phyloP scores from a whole-genome alignment of 2,329 filamentous ascomycete genomes.

The Fusarium penzigii region DNA sequence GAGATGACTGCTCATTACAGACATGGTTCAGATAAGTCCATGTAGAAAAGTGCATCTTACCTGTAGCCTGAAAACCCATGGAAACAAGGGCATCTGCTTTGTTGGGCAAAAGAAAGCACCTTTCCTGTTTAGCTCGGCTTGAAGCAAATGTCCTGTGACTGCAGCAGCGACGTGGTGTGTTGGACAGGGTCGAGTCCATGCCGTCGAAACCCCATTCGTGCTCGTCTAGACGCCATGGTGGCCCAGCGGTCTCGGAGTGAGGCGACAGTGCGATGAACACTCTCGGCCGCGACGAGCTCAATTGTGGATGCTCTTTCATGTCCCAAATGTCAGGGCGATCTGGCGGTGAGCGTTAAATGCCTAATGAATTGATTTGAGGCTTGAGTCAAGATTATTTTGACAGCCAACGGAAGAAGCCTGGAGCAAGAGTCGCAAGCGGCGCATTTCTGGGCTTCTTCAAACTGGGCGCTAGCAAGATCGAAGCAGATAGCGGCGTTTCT shows the following conservation, averaged over 20 bases:
- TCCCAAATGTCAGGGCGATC: constrained; percentile 15
- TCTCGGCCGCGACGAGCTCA: constrained; percentile 22
- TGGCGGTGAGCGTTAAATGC: constrained; percentile 28
- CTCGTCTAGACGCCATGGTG: constrained; percentile 22
- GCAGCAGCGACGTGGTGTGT: constrained; percentile 29
- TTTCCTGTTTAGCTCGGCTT: constrained; percentile 26
- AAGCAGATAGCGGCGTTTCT: constrained; percentile 22
- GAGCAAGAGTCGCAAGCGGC: constrained; percentile 14
- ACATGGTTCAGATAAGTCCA: constrained; percentile 6
- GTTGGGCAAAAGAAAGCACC: constrained; percentile 17
- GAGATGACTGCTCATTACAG: constrained; percentile 28
- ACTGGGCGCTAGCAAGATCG: constrained; percentile 17
- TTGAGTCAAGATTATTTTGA: constrained; percentile 21
- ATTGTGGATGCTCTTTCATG: constrained; percentile 21
- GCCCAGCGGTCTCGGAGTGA: constrained; percentile 21
- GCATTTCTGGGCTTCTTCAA: constrained; percentile 11
- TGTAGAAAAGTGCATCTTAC: constrained; percentile 18
- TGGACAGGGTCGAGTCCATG: constrained; percentile 28
- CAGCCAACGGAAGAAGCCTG: constrained; percentile 13
- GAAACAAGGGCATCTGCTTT: constrained; percentile 1
- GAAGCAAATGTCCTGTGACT: constrained; percentile 32
- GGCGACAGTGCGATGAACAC: constrained; percentile 19
- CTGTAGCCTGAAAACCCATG: constrained; percentile 12
- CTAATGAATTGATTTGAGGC: constrained; percentile 19
- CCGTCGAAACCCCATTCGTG: constrained; percentile 31